Conservation (phyloP, 495 filamentous ascomycete species). For the Cercophora samala region DNA sequence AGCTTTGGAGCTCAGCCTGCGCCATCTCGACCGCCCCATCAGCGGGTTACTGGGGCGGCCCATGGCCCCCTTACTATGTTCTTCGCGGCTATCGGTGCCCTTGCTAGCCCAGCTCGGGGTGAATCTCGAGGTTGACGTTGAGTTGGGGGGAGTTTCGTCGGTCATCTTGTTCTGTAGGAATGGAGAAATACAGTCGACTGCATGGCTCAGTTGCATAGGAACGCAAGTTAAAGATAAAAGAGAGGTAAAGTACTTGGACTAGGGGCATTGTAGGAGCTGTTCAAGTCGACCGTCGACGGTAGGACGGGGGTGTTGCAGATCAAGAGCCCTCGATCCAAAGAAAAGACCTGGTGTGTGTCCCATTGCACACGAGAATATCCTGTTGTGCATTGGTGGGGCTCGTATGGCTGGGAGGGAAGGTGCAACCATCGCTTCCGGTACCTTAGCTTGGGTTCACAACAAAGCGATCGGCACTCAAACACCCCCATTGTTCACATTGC, state of each 20-base stretch:
- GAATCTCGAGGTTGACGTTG: background rate
- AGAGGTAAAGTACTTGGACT: background rate
- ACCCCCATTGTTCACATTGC: background rate
- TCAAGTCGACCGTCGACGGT: background rate
- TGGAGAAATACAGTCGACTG: too few species aligned
- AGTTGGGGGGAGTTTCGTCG: too few species aligned
- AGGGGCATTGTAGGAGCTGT: background rate
- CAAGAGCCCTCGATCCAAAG: background rate
- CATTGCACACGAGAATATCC: too few species aligned
- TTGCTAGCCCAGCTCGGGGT: background rate
- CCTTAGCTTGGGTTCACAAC: background rate
- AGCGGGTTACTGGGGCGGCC: background rate
- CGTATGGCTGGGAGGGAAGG: background rate
- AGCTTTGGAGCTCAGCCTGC: background rate
- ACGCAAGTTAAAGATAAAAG: background rate
- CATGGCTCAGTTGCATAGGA: too few species aligned
- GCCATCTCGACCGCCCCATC: background rate
- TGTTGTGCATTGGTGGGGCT: background rate
- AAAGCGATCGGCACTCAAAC: background rate
- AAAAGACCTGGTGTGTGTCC: background rate
- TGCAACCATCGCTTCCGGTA: background rate
- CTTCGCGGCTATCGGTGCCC: background rate
- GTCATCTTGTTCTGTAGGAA: too few species aligned
- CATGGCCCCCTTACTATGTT: background rate
- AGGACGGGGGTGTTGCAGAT: too few species aligned